phyloP scores from a whole-genome alignment of 768 basidiomycete species.

The Podaxis sp. region DNA sequence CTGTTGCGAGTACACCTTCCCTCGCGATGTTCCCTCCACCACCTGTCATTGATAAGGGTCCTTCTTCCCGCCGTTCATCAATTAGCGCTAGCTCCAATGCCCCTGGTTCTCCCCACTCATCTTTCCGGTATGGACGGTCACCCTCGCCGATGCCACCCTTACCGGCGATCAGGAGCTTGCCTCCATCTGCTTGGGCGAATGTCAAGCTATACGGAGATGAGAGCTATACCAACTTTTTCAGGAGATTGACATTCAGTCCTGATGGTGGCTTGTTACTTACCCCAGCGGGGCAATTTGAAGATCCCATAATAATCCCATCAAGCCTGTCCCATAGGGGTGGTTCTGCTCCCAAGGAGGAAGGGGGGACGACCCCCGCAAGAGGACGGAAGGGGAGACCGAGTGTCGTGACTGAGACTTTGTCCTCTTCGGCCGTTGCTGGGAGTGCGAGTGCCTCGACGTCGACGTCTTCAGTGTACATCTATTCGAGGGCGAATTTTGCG shows the following conservation, averaged over 20 bases:
- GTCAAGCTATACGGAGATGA: constrained; percentile 94
- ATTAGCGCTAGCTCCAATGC: constrained; percentile 79
- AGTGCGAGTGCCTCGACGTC: constrained; percentile 48
- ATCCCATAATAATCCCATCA: constrained; percentile 62
- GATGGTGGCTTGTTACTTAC: constrained; percentile 93
- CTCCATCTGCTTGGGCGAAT: constrained; percentile 56
- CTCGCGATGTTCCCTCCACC: constrained; percentile 67
- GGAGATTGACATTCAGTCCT: constrained; percentile 90
- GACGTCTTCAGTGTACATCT: constrained; percentile 80
- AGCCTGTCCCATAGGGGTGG: constrained; percentile 18
- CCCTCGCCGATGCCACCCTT: constrained; percentile 91
- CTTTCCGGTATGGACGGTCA: constrained; percentile 71
- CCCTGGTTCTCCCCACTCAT: constrained; percentile 68
- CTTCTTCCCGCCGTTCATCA: constrained; percentile 59
- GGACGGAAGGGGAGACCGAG: constrained; percentile 49
- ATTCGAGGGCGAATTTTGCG: constrained; percentile 92
- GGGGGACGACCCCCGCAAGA: constrained; percentile 50
- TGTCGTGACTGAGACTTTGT: not conserved
- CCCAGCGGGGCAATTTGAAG: constrained; percentile 96
- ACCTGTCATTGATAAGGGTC: constrained; percentile 39
- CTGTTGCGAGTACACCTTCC: constrained; percentile 67
- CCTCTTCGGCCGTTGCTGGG: constrained; percentile 31
- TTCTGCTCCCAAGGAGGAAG: constrained; percentile 24
- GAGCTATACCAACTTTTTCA: constrained; percentile 93
- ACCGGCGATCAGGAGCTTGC: constrained; percentile 84